Evolutionary conservation across 306 rosid genomes (phyloP).

Genomic region (Lathyrus oleraceus): DNA sequence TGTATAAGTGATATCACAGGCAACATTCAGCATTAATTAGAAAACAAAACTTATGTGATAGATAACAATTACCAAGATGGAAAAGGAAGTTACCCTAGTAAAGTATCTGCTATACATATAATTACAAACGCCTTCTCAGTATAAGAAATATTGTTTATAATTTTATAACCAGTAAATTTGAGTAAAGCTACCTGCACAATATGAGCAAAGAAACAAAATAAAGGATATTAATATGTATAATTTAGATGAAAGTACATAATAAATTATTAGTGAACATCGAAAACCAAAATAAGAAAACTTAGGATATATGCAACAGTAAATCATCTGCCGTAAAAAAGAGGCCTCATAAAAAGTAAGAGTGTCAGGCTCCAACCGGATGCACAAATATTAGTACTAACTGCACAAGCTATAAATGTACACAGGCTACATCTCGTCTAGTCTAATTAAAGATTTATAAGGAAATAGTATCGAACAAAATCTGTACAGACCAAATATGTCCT

Average conservation of each 20-base stretch:
- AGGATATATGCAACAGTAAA: background rate
- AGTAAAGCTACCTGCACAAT: constrained; percentile 94
- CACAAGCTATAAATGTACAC: background rate
- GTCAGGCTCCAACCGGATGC: constrained; percentile 15
- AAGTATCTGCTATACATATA: constrained; percentile 83
- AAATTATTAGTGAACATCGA: constrained; percentile 18
- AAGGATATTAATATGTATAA: constrained; percentile 15
- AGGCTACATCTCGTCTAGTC: background rate
- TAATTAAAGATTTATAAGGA: background rate
- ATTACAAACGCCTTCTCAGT: constrained; percentile 95
- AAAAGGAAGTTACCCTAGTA: constrained; percentile 77
- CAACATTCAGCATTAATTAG: constrained; percentile 20
- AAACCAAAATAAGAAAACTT: background rate
- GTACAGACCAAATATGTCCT: background rate
- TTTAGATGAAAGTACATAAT: constrained; percentile 1
- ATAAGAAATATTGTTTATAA: constrained; percentile 84
- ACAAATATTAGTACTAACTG: constrained; percentile 2
- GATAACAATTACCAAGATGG: constrained; percentile 16
- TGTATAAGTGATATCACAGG: background rate
- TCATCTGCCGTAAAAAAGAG: background rate
- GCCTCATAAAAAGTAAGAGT: background rate
- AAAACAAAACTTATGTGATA: constrained; percentile 8
- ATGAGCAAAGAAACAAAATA: constrained; percentile 35
- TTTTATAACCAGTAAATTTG: constrained; percentile 94
- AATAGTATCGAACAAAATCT: background rate